A percentile compares a stretch with the other conserved stretches of the same genome.
These are phyloP conservation scores for Aspergillus proliferans DNA, from an alignment of 2,329 filamentous ascomycete genomes.

Conservation along the genomic window DNA sequence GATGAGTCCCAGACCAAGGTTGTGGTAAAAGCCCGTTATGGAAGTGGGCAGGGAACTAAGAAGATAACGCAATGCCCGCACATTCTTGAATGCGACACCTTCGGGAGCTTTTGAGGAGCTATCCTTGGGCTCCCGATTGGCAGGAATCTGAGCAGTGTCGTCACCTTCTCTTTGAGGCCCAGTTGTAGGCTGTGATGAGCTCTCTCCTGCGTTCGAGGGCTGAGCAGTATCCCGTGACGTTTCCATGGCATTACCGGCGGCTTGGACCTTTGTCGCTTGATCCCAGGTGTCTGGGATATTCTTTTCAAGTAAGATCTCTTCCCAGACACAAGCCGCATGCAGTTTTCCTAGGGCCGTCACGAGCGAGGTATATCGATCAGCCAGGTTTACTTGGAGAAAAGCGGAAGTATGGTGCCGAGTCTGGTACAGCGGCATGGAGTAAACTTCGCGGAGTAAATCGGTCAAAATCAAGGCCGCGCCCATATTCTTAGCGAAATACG, in stretches of 20 bases:
- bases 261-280: conserved; percentile 39
- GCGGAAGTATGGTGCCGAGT: conserved; percentile 57
- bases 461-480: conserved; percentile 71
- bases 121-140: conserved; percentile 12
- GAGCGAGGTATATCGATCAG: conserved; percentile 72
- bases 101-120: conserved; percentile 20
- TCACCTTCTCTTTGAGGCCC: conserved; percentile 20
- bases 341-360: conserved; percentile 70
- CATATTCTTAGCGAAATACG: conserved; percentile 69
- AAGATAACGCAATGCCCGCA: conserved; percentile 67
- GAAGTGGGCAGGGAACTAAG: conserved; percentile 72
- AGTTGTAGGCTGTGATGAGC: conserved; percentile 14
- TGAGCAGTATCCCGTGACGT: conserved; percentile 35
- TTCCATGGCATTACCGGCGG: conserved; percentile 31
- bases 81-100: conserved; percentile 61
- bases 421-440: conserved; percentile 57
- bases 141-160: conserved; percentile 12
- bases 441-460: conserved; percentile 67
- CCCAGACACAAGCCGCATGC: conserved; percentile 72
- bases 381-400: conserved; percentile 72
- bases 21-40: conserved; percentile 80
- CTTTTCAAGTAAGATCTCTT: conserved; percentile 70
- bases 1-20: conserved; percentile 73
- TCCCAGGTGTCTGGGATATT: conserved; percentile 61
- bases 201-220: conserved; percentile 15